Base-by-base conservation (phyloP, 495 filamentous ascomycete species). In the Lophiotrema nucula region DNA sequence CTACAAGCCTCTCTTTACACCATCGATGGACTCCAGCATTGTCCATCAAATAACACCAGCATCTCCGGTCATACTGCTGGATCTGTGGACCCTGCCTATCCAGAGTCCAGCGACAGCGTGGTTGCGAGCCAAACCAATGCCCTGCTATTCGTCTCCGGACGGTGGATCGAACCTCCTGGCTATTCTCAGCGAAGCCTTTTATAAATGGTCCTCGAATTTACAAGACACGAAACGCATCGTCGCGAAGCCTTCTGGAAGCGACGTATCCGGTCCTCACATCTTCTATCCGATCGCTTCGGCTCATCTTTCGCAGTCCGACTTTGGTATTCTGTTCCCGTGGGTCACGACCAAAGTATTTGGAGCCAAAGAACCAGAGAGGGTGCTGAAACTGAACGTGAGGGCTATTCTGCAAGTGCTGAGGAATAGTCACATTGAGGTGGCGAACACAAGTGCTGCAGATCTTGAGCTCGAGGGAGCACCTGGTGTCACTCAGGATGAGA, bases 261-360 rank as follows among this genome's bases (percentile, higher is more conserved):
- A 57, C 21, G 37, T 33, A 12, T 47, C 65, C 2, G 64, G 54
- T 0, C 58, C 69, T 2, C 65, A 57, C 26, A 60, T 89, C 49
- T 91, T 83, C 69, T 91, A 85, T 65, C 79, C 83, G 1, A 60
- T 70, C 10, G 64, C 70, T 10, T 83, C 80, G 3, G 87, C 87
- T 0, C 88, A 92, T 67, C 74, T 91, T 21, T 83, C 73, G 31
- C 88, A 91, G 72, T 84, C 79, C 15, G 88, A 92, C 63, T 92
- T 90, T 67, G 88, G 83, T n/a, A 67, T 89, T 11, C 69, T 92
- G 18, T 91, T 90, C 66, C 87, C 89, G 0, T 81, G 80, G 72
- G 61, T 87, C 19, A 83, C 82, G 21, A 78, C 76, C 46, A 73
- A 73, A 47, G 72, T 84, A 6, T 81, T 85, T 60, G 76, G 77